phyloP scores from a whole-genome alignment of 176 grass and related monocot species.

The Rhynchospora breviuscula region DNA sequence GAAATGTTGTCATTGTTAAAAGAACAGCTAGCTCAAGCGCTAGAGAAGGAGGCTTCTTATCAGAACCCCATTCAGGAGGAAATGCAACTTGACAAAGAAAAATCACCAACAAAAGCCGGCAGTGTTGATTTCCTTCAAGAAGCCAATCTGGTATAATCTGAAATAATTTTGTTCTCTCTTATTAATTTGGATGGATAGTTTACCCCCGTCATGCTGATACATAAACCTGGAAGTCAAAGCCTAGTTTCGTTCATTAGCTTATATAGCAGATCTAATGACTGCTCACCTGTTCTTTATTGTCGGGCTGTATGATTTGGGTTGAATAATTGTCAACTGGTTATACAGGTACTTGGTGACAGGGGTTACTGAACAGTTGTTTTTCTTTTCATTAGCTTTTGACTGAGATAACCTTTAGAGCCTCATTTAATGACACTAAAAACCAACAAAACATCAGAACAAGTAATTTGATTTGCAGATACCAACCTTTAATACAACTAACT shows the following conservation, averaged over 20 bases:
- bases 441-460: not conserved
- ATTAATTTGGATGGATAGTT: not conserved
- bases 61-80: conserved; percentile 34
- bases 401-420: not conserved
- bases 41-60: conserved; percentile 46
- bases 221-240: not conserved
- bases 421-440: not conserved
- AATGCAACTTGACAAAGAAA: conserved; percentile 39
- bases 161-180: conserved; percentile 13
- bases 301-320: not conserved
- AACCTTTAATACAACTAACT: not conserved
- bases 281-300: not conserved
- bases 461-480: not conserved
- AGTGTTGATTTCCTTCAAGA: conserved; percentile 35
- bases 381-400: not conserved
- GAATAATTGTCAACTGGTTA: not conserved
- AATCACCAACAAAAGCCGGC: conserved; percentile 26
- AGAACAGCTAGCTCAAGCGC: conserved; percentile 57
- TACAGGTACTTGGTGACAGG: too few species aligned
- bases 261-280: not conserved
- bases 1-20: conserved; percentile 63
- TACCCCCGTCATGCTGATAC: conserved; percentile 18
- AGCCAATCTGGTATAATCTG: conserved; percentile 42
- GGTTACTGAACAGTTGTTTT: too few species aligned
- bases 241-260: not conserved